Base-by-base conservation (phyloP, 2,329 filamentous ascomycete species). In the Tolypocladium cylindrosporum region DNA sequence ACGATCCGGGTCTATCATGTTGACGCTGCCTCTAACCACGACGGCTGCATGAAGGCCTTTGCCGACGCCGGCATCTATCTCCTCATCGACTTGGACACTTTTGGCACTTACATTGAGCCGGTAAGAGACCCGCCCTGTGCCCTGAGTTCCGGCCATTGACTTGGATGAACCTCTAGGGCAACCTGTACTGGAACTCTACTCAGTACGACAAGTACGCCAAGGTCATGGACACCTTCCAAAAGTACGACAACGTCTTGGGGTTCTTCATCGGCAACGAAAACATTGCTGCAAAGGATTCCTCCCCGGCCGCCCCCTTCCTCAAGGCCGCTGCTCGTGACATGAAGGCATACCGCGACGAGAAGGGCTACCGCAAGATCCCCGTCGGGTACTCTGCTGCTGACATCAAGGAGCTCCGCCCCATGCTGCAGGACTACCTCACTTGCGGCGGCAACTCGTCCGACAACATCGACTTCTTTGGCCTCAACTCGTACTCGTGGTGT, bases 241-340 rank as follows among this genome's bases (percentile, higher is more conserved):
- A 79, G 54, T 96, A 88, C 69, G 82, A 91, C 72, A 96, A 96
- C 70, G 80, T 89, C 1, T 84, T 91, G 13, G 91, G 89, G 52
- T 89, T 94, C 71, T 93, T 95, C 66, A 81, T 96, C 59, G 92
- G 91, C 62, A 96, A 96, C 68, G 91, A 96, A 71, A 88, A 94
- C 60, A 85, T 96, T 66, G 88, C 87, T 45, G 77, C 75, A 52
- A 74, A 75, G 60, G 77, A 79, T 62, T 78, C 84, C 66, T 84
- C 82, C 43, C 68, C 74, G 34, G 87, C 88, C 39, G 90, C 90
- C 10, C 90, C 91, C 2, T 96, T 87, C 69, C 85, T 95, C 74
- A 91, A 95, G 72, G 87, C 90, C 55, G 89, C 90, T 36, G 82
- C 85, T 52, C 84, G 88, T 61, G 91, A 96, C 71, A 79, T 95